Evolutionary conservation across 2,329 filamentous ascomycete species (phyloP), one percentile per base, ranked within the genome.

Genomic region (Escovopsis sp.): DNA sequence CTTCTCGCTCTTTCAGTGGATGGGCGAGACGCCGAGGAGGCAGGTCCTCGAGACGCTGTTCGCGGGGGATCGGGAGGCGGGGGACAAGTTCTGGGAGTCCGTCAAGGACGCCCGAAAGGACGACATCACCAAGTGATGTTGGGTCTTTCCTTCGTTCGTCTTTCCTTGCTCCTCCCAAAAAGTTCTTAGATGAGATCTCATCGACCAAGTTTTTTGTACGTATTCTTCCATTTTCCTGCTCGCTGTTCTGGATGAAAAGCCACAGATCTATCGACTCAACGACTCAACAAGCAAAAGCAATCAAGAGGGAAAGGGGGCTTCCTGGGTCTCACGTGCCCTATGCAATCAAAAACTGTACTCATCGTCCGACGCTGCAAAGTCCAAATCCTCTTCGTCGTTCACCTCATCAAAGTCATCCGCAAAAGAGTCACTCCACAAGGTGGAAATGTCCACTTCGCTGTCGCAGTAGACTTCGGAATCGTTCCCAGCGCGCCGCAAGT

Each of bases 1-100:
- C 49, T 80, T 84, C 45, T 78, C 72, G 0, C 60, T 83, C 14
- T 81, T 81, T 56, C 75, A 83, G 57, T 84, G 79, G 79, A 63
- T 84, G 54, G 78, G 76, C 4, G 75, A 81, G 61, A 80, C 77
- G 7, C 79, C 79, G 1, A 65, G 68, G 59, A 63, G 70, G 39
- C 62, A 79, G 57, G 76, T 79, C 4, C 60, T 68, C 27, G 78
- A 82, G 41, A 76, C 79, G 42, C 46, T 83, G 35, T 82, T 83
- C 49, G 58, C 66, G 16, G 63, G 70, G 14, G 72, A 81, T 46
- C 59, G 64, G 26, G 65, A 76, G 55, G 68, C 64, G 9, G 76
- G 70, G 0, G 62, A 72, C 46, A 68, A 67, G 46, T 83, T 84
- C 48, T 65, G 71, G 57, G 58, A 71, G 14, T 62, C 67, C 37